Conservation (phyloP, 176 grass and related monocot species). For the Thinopyrum elongatum region DNA sequence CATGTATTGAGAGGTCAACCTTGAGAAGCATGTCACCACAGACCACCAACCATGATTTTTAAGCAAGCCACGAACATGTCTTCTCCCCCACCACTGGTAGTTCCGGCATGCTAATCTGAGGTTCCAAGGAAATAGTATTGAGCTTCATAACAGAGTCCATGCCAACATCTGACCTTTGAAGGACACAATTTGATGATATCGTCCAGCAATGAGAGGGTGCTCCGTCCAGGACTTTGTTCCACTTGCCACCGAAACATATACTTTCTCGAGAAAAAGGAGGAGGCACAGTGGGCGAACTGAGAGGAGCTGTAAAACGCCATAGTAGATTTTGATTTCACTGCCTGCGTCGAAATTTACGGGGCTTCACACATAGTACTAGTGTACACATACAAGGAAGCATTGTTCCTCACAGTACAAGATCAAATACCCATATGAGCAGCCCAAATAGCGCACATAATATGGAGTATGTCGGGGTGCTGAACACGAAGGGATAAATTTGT, state of each 20-base stretch:
- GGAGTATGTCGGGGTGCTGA: background rate
- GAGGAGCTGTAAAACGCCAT: slow-evolving; percentile 44
- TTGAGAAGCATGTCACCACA: background rate
- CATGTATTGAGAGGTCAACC: background rate
- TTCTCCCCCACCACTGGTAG: background rate
- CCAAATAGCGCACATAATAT: background rate
- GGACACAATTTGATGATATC: too few species aligned
- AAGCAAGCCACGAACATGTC: background rate
- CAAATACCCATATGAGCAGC: too few species aligned
- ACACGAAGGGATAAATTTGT: background rate
- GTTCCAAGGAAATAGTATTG: slow-evolving; percentile 18
- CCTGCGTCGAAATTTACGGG: background rate
- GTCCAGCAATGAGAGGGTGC: background rate
- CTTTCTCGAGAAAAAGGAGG: slow-evolving; percentile 18
- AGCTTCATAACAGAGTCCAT: too few species aligned
- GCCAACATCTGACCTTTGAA: too few species aligned
- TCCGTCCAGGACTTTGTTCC: slow-evolving; percentile 22
- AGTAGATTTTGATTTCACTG: background rate
- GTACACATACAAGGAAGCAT: slow-evolving; percentile 47
- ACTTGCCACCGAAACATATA: slow-evolving; percentile 48
- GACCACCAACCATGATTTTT: background rate
- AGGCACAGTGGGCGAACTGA: slow-evolving; percentile 41
- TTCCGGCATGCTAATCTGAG: slow-evolving; percentile 23
- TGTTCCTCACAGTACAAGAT: background rate
- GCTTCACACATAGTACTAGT: slow-evolving; percentile 33